Conservation (phyloP, 2,329 filamentous ascomycete genomes). For the Trichoderma koningiopsis region DNA sequence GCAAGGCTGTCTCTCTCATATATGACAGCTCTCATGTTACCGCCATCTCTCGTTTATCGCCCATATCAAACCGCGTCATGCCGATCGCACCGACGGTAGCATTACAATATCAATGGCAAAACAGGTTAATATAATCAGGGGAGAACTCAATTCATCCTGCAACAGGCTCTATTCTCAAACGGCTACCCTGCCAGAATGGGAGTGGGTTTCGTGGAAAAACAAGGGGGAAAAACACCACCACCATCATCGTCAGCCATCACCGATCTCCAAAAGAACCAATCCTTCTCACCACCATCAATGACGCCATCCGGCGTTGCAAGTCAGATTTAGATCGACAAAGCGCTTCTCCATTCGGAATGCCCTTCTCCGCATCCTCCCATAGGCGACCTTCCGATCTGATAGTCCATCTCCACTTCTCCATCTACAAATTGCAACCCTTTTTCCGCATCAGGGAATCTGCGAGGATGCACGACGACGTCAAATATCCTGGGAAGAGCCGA, state of each 20-base stretch:
- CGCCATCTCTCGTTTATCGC: not conserved
- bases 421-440: conserved; percentile 8
- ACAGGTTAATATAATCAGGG: not conserved
- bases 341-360: not conserved
- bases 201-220: not conserved
- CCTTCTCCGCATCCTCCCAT: not conserved
- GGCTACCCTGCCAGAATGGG: not conserved
- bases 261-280: not conserved
- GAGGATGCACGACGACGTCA: conserved; percentile 13
- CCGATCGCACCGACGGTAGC: not conserved
- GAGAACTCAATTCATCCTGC: not conserved
- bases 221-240: not conserved
- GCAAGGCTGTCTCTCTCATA: not conserved
- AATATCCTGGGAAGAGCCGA: not conserved
- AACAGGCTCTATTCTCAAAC: not conserved
- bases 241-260: not conserved
- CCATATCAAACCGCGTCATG: not conserved
- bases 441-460: not conserved
- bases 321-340: not conserved
- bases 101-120: not conserved
- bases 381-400: not conserved
- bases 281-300: not conserved
- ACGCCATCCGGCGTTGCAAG: not conserved
- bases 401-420: not conserved
- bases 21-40: not conserved